Evolutionary conservation across 495 filamentous ascomycete species (phyloP).

Genomic region (Aspergillus olivimuriae): DNA sequence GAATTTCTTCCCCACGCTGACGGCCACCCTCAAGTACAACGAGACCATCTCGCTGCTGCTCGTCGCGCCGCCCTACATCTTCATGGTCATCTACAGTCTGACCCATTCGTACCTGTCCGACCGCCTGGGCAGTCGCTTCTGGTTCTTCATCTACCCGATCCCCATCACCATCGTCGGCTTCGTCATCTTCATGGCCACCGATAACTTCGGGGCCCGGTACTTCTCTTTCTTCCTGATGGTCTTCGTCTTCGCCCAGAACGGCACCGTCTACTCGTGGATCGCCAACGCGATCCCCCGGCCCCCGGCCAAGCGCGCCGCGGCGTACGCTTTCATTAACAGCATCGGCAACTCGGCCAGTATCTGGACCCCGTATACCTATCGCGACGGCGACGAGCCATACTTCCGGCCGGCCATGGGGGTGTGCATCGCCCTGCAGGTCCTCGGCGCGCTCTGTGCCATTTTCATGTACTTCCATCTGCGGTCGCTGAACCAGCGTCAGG

Average conservation of each 20-base stretch:
- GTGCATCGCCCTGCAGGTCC: conserved; percentile 39
- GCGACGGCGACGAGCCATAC: conserved; percentile 26
- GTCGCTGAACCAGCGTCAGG: conserved; percentile 39
- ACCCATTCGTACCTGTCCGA: conserved; percentile 42
- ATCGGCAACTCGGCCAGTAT: conserved; percentile 48
- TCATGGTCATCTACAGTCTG: conserved; percentile 47
- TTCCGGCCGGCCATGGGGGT: conserved; percentile 42
- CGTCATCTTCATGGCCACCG: conserved; percentile 45
- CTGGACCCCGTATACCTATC: conserved; percentile 51
- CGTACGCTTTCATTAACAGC: conserved; percentile 50
- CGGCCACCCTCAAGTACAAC: conserved; percentile 34
- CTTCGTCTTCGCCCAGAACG: conserved; percentile 48
- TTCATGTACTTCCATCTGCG: conserved; percentile 39
- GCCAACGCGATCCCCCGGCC: conserved; percentile 46
- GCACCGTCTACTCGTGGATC: conserved; percentile 50
- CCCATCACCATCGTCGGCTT: conserved; percentile 45
- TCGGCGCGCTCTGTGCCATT: conserved; percentile 30
- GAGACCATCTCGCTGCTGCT: conserved; percentile 41
- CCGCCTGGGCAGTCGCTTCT: conserved; percentile 39
- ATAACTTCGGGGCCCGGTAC: conserved; percentile 43
- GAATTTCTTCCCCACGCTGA: conserved; percentile 50
- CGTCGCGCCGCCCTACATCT: conserved; percentile 48
- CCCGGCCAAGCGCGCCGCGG: conserved; percentile 48
- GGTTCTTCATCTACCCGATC: conserved; percentile 47
- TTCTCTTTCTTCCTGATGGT: conserved; percentile 50